A percentile compares a stretch with the other conserved stretches of the same genome.
Conservation (phyloP, 176 grass and related monocot genomes). For the Cymbopogon citratus region DNA sequence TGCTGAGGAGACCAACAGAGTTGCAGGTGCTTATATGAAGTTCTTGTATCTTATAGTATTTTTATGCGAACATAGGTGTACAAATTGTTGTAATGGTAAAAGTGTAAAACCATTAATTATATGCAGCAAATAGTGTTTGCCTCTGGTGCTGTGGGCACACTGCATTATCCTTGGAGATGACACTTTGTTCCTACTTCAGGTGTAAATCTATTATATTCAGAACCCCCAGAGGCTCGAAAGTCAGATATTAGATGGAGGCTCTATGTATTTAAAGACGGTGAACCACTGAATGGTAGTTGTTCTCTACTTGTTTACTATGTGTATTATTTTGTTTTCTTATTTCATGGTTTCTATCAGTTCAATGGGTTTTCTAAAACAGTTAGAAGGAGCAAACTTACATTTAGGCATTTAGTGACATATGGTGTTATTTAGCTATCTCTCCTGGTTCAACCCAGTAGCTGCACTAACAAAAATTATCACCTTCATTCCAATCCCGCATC, state of each 20-base stretch:
- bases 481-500: background rate
- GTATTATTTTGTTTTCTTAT: constrained; percentile 12
- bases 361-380: background rate
- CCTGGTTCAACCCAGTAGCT: background rate
- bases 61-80: background rate
- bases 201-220: constrained; percentile 76
- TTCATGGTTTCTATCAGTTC: background rate
- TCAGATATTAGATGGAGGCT: constrained; percentile 84
- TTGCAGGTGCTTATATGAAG: constrained; percentile 56
- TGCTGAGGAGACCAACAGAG: constrained; percentile 93
- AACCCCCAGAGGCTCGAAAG: constrained; percentile 76
- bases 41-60: background rate
- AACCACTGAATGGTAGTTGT: constrained; percentile 65
- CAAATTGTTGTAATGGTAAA: background rate
- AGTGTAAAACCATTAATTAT: background rate
- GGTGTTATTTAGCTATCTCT: background rate
- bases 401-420: background rate
- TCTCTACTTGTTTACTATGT: constrained; percentile 18
- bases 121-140: background rate
- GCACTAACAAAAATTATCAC: background rate
- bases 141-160: background rate
- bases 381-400: background rate
- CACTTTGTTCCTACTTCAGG: constrained; percentile 45
- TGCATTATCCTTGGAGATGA: background rate
- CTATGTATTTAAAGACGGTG: constrained; percentile 93